Evolutionary conservation across 768 basidiomycete species (phyloP), one percentile per base, ranked within the genome.

Genomic region (Boletus huronensis): DNA sequence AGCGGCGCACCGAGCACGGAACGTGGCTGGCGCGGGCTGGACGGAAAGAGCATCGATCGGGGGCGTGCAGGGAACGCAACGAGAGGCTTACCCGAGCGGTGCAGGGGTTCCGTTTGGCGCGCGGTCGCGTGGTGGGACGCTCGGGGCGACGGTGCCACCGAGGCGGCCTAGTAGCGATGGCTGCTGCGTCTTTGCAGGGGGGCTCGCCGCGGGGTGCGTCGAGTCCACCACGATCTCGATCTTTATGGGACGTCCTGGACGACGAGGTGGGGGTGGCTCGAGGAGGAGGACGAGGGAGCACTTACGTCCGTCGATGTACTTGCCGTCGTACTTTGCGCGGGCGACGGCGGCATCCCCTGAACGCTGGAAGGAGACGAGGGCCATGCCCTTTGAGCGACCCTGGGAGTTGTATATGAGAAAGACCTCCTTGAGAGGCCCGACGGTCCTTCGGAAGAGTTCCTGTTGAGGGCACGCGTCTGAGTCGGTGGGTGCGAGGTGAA

Each of bases 361-460:
- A 31, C 84, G 79, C 60, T 83, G 78, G 62, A 91, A 91, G 0
- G 74, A 63, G 3, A 90, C 85, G 14, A 91, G 69, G 2, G 89
- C 88, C 88, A 90, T 90, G 19, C 89, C 89, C 63, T 88, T 90
- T 42, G 88, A 87, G 50, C 76, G 78, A 0, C 83, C 88, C 61
- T 88, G 83, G 3, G 81, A 82, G 67, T 90, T 91, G 73, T 87
- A 86, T 17, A 90, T 78, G 61, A 90, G 62, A 57, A 90, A 87
- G 26, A 74, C 77, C 38, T 90, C 87, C 64, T 78, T 83, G 55
- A 90, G 67, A 0, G 88, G 86, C 4, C 89, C 89, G 23, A 91
- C 77, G 0, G 89, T 91, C 69, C 85, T 89, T 58, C 74, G 78
- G 69, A 91, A 90, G 48, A 91, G 74, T 38, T 87, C 84, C 89